Percentiles rank a stretch among this genome's conserved stretches.
These are phyloP conservation scores for Dryas octopetala DNA, from an alignment of 306 rosid species.

Conservation along the genomic window DNA sequence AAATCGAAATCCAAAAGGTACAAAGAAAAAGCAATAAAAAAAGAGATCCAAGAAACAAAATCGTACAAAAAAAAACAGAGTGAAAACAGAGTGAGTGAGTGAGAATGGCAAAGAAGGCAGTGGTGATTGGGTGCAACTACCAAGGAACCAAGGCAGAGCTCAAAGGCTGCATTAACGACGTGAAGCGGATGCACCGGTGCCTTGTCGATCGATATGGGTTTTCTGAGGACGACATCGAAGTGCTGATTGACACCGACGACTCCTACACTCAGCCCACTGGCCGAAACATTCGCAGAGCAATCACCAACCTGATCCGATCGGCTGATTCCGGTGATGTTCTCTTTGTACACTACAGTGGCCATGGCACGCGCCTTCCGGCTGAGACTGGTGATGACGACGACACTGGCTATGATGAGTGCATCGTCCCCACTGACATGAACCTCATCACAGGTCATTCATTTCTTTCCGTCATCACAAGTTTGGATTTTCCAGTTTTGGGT, in stretches of 20 bases:
- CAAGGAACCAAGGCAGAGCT: constrained; percentile 74
- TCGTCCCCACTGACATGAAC: constrained; percentile 89
- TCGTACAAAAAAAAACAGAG: not conserved
- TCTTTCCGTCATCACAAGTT: not conserved
- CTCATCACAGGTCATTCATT: constrained; percentile 62
- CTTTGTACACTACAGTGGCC: constrained; percentile 86
- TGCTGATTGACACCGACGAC: constrained; percentile 71
- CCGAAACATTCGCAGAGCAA: constrained; percentile 58
- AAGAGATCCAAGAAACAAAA: not conserved
- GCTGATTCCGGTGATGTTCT: constrained; percentile 57
- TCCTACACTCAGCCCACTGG: constrained; percentile 83
- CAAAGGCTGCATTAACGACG: constrained; percentile 80
- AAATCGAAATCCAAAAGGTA: no score
- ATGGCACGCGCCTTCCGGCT: constrained; percentile 83
- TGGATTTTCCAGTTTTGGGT: not conserved
- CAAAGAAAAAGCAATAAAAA: not conserved
- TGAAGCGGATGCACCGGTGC: constrained; percentile 50
- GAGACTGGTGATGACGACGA: constrained; percentile 93
- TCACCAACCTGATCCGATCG: constrained; percentile 53
- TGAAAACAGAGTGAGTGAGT: not conserved
- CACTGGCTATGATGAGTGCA: constrained; percentile 89
- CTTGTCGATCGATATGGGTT: constrained; percentile 57
- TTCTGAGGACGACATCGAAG: constrained; percentile 46
- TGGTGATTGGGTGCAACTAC: constrained; percentile 80
- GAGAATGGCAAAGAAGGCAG: constrained; percentile 67